Evolutionary conservation across 495 filamentous ascomycete species (phyloP).

Genomic region (Aspergillus diversus): DNA sequence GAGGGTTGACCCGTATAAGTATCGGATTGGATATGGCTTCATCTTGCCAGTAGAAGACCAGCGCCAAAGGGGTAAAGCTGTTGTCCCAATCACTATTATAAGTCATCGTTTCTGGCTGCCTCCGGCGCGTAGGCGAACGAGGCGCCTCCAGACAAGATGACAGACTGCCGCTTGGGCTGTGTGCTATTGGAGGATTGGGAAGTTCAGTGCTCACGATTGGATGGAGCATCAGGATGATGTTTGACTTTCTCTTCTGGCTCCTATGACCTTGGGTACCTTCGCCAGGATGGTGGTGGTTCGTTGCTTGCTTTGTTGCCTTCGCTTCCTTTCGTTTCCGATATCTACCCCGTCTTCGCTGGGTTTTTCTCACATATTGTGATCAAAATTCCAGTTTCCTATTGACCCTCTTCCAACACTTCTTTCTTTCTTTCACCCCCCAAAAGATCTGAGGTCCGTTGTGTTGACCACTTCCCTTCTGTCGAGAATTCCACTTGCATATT

Average conservation of each 20-base stretch:
- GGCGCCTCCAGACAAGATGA: constrained; percentile 11
- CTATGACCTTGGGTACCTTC: not conserved
- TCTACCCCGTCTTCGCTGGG: not conserved
- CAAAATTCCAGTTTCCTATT: too few relatives aligned
- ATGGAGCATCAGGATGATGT: not conserved
- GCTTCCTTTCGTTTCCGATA: not conserved
- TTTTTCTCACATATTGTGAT: too few relatives aligned
- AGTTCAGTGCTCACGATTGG: not conserved
- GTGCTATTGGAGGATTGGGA: constrained; percentile 15
- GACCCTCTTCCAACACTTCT: too few relatives aligned
- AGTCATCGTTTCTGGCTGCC: constrained; percentile 8
- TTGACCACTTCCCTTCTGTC: too few relatives aligned
- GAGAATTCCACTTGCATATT: too few relatives aligned
- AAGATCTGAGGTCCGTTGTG: too few relatives aligned
- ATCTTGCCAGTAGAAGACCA: not conserved
- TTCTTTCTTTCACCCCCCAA: too few relatives aligned
- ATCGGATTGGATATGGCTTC: constrained; percentile 1
- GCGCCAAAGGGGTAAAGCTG: not conserved
- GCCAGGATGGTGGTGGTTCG: not conserved
- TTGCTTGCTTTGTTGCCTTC: not conserved
- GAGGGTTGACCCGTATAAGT: not conserved
- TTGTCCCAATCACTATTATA: not conserved
- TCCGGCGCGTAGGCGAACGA: constrained; percentile 18
- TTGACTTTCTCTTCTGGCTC: not conserved
- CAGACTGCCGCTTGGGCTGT: constrained; percentile 7